Percentiles rank a stretch among this genome's conserved stretches.
These are phyloP conservation scores for Lolium multiflorum DNA, from an alignment of 176 grass and related monocot species.

Conservation along the genomic window DNA sequence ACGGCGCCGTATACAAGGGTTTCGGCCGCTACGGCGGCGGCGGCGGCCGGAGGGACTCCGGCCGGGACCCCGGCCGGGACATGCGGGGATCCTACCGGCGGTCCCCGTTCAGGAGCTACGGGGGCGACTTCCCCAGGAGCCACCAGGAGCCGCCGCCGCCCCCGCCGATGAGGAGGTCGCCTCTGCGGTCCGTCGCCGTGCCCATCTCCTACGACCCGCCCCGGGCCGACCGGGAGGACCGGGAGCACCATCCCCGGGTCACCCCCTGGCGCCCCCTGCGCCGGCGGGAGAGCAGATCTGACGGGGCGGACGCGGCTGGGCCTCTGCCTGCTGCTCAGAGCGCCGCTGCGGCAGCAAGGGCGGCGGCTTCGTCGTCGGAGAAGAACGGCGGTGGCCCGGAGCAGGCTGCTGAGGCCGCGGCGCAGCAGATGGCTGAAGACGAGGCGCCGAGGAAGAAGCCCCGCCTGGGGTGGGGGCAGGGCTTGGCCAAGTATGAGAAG, in stretches of 20 bases:
- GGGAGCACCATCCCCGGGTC: conserved; percentile 51
- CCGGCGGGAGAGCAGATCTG: conserved; percentile 69
- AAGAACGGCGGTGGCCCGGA: conserved; percentile 38
- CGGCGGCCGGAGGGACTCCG: conserved; percentile 53
- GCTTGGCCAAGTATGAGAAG: conserved; percentile 96
- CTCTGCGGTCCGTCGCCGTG: conserved; percentile 80
- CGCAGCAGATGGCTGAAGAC: conserved; percentile 54
- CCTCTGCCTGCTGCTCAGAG: conserved; percentile 36
- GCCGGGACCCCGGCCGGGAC: conserved; percentile 54
- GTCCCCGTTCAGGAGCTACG: conserved; percentile 57
- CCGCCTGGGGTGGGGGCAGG: conserved; percentile 95
- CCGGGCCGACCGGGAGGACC: conserved; percentile 56
- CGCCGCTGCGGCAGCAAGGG: neutral
- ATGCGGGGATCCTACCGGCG: conserved; percentile 62
- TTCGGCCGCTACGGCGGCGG: conserved; percentile 61
- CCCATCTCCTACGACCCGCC: conserved; percentile 63
- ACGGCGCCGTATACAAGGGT: conserved; percentile 46
- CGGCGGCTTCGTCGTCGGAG: conserved; percentile 26
- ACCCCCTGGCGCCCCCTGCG: conserved; percentile 58
- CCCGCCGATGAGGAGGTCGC: conserved; percentile 55
- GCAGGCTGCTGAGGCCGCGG: neutral
- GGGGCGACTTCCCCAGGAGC: conserved; percentile 54
- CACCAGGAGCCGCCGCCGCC: conserved; percentile 55
- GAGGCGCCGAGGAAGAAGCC: conserved; percentile 79
- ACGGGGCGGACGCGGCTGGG: conserved; percentile 40